Evolutionary conservation across 1,284 basidiomycete species (phyloP).

Genomic region (Tremellales sp.): DNA sequence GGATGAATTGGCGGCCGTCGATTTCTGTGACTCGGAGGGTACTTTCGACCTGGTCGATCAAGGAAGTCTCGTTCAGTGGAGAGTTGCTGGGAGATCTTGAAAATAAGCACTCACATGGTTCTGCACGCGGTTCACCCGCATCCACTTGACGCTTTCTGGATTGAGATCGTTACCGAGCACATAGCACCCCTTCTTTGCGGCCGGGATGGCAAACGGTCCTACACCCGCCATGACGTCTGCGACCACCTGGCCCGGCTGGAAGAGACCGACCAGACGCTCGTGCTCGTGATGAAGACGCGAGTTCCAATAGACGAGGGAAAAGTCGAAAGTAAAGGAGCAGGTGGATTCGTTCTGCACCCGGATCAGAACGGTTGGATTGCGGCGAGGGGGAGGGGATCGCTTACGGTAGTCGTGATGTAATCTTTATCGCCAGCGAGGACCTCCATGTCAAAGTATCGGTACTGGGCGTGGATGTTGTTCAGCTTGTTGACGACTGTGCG

Average conservation of each 20-base stretch:
- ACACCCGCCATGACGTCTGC: constrained; percentile 97
- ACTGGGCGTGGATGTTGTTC: constrained; percentile 78
- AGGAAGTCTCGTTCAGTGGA: neutral
- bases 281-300: constrained; percentile 91
- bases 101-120: constrained; percentile 59
- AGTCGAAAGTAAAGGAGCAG: constrained; percentile 90
- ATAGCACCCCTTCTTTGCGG: constrained; percentile 80
- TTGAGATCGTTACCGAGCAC: constrained; percentile 95
- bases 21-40: constrained; percentile 67
- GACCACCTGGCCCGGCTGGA: constrained; percentile 67
- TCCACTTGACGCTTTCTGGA: constrained; percentile 75
- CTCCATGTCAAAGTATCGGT: constrained; percentile 96
- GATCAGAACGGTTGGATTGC: neutral
- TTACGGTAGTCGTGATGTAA: constrained; percentile 77
- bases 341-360: constrained; percentile 66
- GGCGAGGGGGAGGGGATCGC: constrained; percentile 25
- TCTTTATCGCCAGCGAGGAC: constrained; percentile 84
- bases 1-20: constrained; percentile 83
- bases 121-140: constrained; percentile 65
- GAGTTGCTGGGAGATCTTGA: neutral
- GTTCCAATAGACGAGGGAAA: constrained; percentile 97
- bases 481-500: constrained; percentile 95
- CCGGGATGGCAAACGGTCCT: constrained; percentile 92
- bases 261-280: constrained; percentile 68
- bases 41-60: constrained; percentile 58